Conservation (phyloP, 2,329 filamentous ascomycete genomes). For the Rutstroemia sp. region DNA sequence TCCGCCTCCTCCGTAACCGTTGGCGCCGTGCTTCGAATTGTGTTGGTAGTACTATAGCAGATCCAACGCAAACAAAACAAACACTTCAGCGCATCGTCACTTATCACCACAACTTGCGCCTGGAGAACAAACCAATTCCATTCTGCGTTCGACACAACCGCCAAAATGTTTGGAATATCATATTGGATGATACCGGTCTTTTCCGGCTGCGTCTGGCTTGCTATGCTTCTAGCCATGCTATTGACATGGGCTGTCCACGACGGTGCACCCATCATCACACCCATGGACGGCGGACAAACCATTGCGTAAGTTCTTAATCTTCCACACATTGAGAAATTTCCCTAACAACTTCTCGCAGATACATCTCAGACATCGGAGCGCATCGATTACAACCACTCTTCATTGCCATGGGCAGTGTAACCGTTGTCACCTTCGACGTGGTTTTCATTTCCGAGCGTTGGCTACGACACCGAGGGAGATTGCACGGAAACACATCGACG, state of each 20-base stretch:
- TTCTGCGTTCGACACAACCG: no score
- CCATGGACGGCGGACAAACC: constrained; percentile 48
- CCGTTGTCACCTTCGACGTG: constrained; percentile 70
- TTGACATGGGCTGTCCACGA: constrained; percentile 53
- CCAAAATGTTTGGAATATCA: constrained; percentile 5
- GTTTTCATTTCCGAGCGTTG: constrained; percentile 75
- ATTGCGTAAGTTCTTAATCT: constrained; percentile 34
- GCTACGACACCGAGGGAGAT: constrained; percentile 70
- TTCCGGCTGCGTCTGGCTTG: constrained; percentile 19
- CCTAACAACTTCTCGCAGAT: constrained; percentile 44
- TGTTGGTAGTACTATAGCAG: no score
- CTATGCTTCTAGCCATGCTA: constrained; percentile 16
- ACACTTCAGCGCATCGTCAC: not conserved
- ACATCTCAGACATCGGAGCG: constrained; percentile 61
- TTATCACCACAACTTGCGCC: no score
- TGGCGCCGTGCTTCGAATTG: no score
- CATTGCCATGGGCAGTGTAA: constrained; percentile 61
- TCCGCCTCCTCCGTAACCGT: no score
- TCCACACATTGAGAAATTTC: constrained; percentile 33
- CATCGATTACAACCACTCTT: constrained; percentile 64
- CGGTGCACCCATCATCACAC: constrained; percentile 42
- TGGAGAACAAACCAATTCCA: not conserved
- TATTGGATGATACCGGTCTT: constrained; percentile 16
- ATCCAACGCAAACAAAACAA: not conserved
- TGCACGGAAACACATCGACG: constrained; percentile 61